phyloP scores from a whole-genome alignment of 257 asterid genomes.

The Solanum neorickii region DNA sequence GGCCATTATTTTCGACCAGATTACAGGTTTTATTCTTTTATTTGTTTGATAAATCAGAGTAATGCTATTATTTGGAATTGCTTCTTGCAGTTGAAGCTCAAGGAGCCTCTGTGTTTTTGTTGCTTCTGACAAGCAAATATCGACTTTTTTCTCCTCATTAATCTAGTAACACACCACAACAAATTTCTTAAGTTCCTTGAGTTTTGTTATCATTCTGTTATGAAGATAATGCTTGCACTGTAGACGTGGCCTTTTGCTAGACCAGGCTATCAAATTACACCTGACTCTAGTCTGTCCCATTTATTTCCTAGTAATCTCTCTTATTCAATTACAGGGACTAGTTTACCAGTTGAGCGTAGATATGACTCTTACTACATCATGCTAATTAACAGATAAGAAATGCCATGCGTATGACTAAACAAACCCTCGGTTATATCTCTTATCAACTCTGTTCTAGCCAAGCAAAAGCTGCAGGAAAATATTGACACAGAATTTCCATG shows the following conservation, averaged over 20 bases:
- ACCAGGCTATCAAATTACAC: neutral
- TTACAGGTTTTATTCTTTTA: slow-evolving; percentile 43
- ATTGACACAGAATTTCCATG: neutral
- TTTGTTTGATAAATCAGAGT: neutral
- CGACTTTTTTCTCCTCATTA: neutral
- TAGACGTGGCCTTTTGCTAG: neutral
- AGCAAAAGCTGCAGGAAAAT: neutral
- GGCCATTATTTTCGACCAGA: slow-evolving; percentile 85
- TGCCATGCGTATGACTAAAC: neutral
- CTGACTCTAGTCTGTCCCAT: neutral
- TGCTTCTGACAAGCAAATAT: neutral
- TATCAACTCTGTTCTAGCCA: neutral
- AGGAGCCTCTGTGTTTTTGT: neutral
- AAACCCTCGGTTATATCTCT: neutral
- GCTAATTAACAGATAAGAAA: neutral
- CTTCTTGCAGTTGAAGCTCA: neutral
- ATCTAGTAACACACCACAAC: neutral
- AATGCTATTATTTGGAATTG: neutral
- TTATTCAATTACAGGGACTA: neutral
- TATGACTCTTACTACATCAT: neutral
- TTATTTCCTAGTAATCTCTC: neutral
- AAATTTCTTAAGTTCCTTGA: neutral
- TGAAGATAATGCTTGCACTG: neutral
- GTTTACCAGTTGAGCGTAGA: neutral
- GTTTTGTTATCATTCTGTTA: neutral